A percentile compares a stretch with the other conserved stretches of the same genome.
Evolutionary conservation across 2,329 filamentous ascomycete genomes (phyloP).

Genomic region (Xylaria sp.): DNA sequence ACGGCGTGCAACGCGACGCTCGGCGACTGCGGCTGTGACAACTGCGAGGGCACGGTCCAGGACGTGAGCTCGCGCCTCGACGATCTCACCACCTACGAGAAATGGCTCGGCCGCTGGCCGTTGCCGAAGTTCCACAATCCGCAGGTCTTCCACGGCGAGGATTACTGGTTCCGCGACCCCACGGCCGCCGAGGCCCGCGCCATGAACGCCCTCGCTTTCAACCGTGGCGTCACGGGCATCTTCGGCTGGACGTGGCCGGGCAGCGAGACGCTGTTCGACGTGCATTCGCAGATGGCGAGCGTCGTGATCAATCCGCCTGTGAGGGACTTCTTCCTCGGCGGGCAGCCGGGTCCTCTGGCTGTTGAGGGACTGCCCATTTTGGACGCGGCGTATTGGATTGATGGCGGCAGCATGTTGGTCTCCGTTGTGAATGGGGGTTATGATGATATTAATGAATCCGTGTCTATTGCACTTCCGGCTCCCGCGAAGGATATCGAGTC

Average conservation of each 20-base stretch:
- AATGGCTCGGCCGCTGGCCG: slow-evolving; percentile 55
- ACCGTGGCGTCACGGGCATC: slow-evolving; percentile 57
- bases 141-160: slow-evolving; percentile 60
- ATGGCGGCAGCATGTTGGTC: slow-evolving; percentile 47
- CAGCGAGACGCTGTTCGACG: slow-evolving; percentile 49
- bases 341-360: slow-evolving; percentile 37
- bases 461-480: slow-evolving; percentile 38
- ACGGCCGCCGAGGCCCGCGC: slow-evolving; percentile 55
- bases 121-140: slow-evolving; percentile 56
- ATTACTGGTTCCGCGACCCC: slow-evolving; percentile 60
- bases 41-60: slow-evolving; percentile 62
- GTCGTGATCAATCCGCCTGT: slow-evolving; percentile 53
- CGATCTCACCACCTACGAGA: slow-evolving; percentile 52
- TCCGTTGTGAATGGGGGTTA: slow-evolving; percentile 51
- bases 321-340: slow-evolving; percentile 53
- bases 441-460: slow-evolving; percentile 31
- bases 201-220: slow-evolving; percentile 58
- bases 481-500: slow-evolving; percentile 34
- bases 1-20: slow-evolving; percentile 68
- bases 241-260: slow-evolving; percentile 59
- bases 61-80: slow-evolving; percentile 60
- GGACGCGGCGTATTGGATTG: slow-evolving; percentile 53
- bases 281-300: slow-evolving; percentile 53
- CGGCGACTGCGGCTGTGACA: slow-evolving; percentile 71
- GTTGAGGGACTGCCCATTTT: slow-evolving; percentile 38